phyloP scores from a whole-genome alignment of 1,284 basidiomycete genomes.

The Mycosarcoma maydis region DNA sequence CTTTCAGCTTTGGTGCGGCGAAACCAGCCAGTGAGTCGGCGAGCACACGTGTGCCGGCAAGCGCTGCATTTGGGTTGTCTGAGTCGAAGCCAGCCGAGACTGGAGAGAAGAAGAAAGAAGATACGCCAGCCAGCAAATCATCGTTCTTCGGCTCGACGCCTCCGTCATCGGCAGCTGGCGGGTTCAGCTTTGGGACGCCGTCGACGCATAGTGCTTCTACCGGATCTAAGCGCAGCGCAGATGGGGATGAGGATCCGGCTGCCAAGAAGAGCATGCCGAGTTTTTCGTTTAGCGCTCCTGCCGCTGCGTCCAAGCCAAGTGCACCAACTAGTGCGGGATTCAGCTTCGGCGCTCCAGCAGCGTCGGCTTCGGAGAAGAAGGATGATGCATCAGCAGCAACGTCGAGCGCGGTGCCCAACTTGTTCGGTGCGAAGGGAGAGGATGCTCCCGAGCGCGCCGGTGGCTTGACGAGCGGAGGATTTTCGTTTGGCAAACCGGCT shows the following conservation, averaged over 20 bases:
- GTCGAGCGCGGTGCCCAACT: constrained; percentile 28
- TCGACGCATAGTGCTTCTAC: constrained; percentile 3
- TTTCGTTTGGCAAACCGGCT: constrained; percentile 40
- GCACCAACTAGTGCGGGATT: constrained; percentile 7
- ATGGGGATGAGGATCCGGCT: constrained; percentile 24
- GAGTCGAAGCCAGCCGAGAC: constrained; percentile 11
- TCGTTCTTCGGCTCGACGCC: constrained; percentile 42
- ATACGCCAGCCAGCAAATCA: constrained; percentile 9
- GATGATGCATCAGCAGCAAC: constrained; percentile 15
- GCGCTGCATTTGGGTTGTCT: constrained; percentile 11
- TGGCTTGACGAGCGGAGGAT: constrained; percentile 17
- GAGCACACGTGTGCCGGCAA: background rate
- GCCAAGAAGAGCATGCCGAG: constrained; percentile 40
- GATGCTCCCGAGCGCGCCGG: constrained; percentile 18
- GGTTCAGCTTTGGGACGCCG: constrained; percentile 49
- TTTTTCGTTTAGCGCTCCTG: constrained; percentile 46
- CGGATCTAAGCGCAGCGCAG: constrained; percentile 30
- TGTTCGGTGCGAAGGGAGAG: constrained; percentile 39
- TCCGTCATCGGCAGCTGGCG: background rate
- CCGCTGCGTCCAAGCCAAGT: constrained; percentile 6
- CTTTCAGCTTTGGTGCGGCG: constrained; percentile 32
- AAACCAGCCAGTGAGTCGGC: constrained; percentile 13
- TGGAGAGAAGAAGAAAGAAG: constrained; percentile 12
- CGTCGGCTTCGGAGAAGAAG: constrained; percentile 17
- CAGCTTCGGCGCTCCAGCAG: constrained; percentile 29